Evolutionary conservation across 176 grass and related monocot genomes (phyloP).

Genomic region (Thalia dealbata): DNA sequence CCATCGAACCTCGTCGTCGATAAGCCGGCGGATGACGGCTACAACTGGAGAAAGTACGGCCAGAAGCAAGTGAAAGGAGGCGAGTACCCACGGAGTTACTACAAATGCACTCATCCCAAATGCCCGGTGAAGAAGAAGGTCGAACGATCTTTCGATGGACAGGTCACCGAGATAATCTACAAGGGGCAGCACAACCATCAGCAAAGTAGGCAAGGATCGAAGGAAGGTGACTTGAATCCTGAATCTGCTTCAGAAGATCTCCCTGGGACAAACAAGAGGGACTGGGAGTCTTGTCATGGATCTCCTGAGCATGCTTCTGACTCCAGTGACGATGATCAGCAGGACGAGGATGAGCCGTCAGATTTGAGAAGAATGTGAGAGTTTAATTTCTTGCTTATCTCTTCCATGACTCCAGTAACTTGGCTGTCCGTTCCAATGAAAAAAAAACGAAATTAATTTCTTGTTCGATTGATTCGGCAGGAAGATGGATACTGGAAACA

Average conservation of each 20-base stretch:
- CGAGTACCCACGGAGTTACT: conserved; percentile 10
- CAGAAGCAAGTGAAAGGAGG: conserved; percentile 18
- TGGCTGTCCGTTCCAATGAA: too few species aligned
- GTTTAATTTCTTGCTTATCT: not conserved
- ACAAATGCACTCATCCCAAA: conserved; percentile 15
- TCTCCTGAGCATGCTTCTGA: not conserved
- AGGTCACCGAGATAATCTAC: conserved; percentile 14
- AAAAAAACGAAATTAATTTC: not conserved
- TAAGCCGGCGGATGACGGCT: conserved; percentile 2
- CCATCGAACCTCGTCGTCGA: not conserved
- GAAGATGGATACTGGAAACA: not conserved
- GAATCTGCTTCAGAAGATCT: not conserved
- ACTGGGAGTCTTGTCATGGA: not conserved
- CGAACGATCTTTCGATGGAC: conserved; percentile 1
- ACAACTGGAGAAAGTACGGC: conserved; percentile 13
- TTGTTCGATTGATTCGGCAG: not conserved
- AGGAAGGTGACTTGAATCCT: conserved; percentile 3
- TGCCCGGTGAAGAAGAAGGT: conserved; percentile 20
- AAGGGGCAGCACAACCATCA: conserved; percentile 17
- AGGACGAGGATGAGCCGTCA: conserved; percentile 1
- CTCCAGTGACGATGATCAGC: conserved; percentile 6
- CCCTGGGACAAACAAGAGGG: not conserved
- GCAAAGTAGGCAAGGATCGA: not conserved
- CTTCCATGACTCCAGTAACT: too few species aligned
- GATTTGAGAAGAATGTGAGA: conserved; percentile 3